Evolutionary conservation across 768 basidiomycete genomes (phyloP).

Genomic region (Pleurotus pulmonarius): DNA sequence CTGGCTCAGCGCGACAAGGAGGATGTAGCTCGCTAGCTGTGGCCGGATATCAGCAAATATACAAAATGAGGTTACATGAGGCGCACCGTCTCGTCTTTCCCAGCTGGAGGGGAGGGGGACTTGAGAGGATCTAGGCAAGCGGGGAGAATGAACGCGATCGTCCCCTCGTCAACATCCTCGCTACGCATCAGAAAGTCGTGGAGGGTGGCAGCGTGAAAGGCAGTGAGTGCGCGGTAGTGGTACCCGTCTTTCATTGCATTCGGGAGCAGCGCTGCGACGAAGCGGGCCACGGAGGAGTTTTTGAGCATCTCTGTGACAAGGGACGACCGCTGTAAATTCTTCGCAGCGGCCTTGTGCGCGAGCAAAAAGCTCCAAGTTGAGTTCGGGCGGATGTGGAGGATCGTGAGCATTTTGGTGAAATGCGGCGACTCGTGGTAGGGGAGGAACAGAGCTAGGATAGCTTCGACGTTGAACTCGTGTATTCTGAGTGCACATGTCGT

Average conservation of each 20-base stretch:
- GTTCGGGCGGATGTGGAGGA: constrained; percentile 67
- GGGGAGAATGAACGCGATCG: constrained; percentile 61
- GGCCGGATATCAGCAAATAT: constrained; percentile 6
- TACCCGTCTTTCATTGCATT: constrained; percentile 44
- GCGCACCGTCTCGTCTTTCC: constrained; percentile 57
- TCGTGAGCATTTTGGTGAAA: constrained; percentile 89
- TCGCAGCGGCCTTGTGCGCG: constrained; percentile 74
- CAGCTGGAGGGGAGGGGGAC: constrained; percentile 13
- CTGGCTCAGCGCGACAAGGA: constrained; percentile 67
- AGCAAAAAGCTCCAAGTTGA: constrained; percentile 67
- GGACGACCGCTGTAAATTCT: constrained; percentile 65
- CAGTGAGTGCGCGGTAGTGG: constrained; percentile 68
- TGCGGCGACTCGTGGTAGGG: constrained; percentile 95
- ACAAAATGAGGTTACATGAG: background rate
- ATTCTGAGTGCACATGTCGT: constrained; percentile 46
- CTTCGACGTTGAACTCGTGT: constrained; percentile 87
- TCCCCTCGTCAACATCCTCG: constrained; percentile 60
- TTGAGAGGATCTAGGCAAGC: constrained; percentile 59
- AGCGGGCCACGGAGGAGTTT: constrained; percentile 68
- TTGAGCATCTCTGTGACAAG: constrained; percentile 77
- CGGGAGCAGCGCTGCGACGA: constrained; percentile 65
- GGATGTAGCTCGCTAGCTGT: constrained; percentile 71
- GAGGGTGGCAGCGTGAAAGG: constrained; percentile 77
- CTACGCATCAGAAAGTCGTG: constrained; percentile 72
- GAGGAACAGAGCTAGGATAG: constrained; percentile 75